phyloP scores from a whole-genome alignment of 257 asterid species.

The Primulina tabacum region DNA sequence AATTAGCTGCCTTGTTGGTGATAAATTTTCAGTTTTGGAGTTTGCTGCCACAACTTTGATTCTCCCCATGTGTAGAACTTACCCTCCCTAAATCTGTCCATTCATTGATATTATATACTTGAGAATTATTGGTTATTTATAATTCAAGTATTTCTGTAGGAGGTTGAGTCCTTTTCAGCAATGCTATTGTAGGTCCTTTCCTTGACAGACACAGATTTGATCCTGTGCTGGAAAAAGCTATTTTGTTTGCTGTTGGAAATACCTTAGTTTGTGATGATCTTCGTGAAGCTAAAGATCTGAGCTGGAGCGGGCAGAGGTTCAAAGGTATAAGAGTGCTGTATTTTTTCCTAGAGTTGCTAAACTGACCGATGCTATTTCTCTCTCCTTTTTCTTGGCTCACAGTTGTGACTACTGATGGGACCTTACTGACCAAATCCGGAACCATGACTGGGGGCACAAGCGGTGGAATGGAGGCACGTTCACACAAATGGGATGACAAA shows the following conservation, averaged over 20 bases:
- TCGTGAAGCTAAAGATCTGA: constrained; percentile 86
- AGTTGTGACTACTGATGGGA: constrained; percentile 98
- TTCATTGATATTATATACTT: constrained; percentile 12
- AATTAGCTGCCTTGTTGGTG: background rate
- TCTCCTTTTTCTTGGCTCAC: constrained; percentile 25
- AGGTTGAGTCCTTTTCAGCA: constrained; percentile 14
- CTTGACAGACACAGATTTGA: constrained; percentile 74
- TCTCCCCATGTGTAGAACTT: background rate
- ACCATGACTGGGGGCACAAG: constrained; percentile 99
- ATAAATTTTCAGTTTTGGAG: background rate
- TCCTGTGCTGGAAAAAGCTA: constrained; percentile 77
- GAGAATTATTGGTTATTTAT: constrained; percentile 3
- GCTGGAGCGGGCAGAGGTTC: constrained; percentile 89
- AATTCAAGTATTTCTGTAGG: constrained; percentile 12
- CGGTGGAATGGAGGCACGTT: constrained; percentile 98
- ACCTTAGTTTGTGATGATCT: constrained; percentile 95
- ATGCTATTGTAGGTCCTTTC: constrained; percentile 27
- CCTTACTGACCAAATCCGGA: constrained; percentile 88
- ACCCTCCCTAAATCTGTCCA: background rate
- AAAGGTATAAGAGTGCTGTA: constrained; percentile 56
- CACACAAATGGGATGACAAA: constrained; percentile 98
- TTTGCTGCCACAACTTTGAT: background rate
- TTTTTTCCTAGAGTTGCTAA: constrained; percentile 25
- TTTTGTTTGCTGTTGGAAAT: constrained; percentile 90
- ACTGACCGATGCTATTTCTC: constrained; percentile 17